Conservation (phyloP, 2,329 filamentous ascomycete species). For the Proliferodiscus dingleyae region DNA sequence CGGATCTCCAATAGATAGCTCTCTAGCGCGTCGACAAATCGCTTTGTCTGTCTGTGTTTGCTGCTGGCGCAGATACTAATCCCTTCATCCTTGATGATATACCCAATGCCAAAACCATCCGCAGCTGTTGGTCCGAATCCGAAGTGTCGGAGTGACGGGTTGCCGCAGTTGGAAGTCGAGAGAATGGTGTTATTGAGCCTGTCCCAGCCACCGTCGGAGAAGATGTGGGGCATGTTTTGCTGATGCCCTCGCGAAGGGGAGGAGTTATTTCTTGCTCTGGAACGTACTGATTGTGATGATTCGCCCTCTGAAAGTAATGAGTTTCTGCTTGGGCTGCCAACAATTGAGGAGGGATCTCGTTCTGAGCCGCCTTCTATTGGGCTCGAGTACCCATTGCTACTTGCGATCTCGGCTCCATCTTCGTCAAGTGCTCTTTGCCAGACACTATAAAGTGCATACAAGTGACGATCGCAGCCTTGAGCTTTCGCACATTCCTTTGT, state of each 20-base stretch:
- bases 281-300: slow-evolving; percentile 31
- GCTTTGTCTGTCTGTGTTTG: slow-evolving; percentile 88
- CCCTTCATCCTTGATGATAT: slow-evolving; percentile 94
- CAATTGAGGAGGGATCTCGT: slow-evolving; percentile 39
- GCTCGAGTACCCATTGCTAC: slow-evolving; percentile 60
- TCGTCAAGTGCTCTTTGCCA: slow-evolving; percentile 89
- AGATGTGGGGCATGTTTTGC: slow-evolving; percentile 67
- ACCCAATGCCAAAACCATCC: slow-evolving; percentile 94
- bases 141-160: slow-evolving; percentile 89
- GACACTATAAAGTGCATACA: slow-evolving; percentile 90
- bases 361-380: slow-evolving; percentile 43
- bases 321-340: slow-evolving; percentile 50
- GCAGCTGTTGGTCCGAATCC: slow-evolving; percentile 93
- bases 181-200: slow-evolving; percentile 91
- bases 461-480: slow-evolving; percentile 83
- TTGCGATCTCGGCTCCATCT: slow-evolving; percentile 49
- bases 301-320: slow-evolving; percentile 42
- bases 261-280: slow-evolving; percentile 47
- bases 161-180: slow-evolving; percentile 97
- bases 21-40: slow-evolving; percentile 86
- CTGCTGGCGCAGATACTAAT: slow-evolving; percentile 89
- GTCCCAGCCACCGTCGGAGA: slow-evolving; percentile 88
- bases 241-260: slow-evolving; percentile 44
- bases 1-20: slow-evolving; percentile 87
- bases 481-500: slow-evolving; percentile 86